These are phyloP conservation scores for Emericellopsis atlantica DNA, from an alignment of 2,329 filamentous ascomycete species.

Conservation along the genomic window DNA sequence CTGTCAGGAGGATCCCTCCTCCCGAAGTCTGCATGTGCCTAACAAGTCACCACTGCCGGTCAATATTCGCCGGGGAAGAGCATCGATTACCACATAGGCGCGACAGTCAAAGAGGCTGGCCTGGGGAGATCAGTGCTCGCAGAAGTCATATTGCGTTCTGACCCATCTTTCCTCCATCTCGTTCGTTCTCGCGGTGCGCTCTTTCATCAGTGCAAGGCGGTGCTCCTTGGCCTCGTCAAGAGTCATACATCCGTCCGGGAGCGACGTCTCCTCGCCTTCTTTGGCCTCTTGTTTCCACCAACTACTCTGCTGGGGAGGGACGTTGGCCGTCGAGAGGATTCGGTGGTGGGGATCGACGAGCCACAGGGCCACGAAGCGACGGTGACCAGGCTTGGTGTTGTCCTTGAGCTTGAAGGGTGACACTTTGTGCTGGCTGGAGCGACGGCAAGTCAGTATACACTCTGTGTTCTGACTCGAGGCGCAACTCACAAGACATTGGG, in stretches of 20 bases:
- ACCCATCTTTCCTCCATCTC: not conserved
- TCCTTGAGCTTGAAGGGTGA: conserved; percentile 32
- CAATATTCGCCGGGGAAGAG: too few relatives aligned
- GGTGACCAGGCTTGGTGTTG: conserved; percentile 31
- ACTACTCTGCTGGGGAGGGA: conserved; percentile 21
- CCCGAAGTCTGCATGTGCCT: too few relatives aligned
- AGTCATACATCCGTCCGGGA: not conserved
- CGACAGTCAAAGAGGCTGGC: conserved; percentile 12
- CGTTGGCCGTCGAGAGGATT: conserved; percentile 18
- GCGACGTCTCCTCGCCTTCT: too few relatives aligned
- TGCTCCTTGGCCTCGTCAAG: conserved; percentile 3
- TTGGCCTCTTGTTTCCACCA: too few relatives aligned
- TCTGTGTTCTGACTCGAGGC: not conserved
- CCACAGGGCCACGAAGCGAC: conserved; percentile 38
- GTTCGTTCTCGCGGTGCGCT: not conserved
- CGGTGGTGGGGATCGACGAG: conserved; percentile 35
- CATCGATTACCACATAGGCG: too few relatives aligned
- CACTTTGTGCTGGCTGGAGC: conserved; percentile 26
- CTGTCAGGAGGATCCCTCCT: too few relatives aligned
- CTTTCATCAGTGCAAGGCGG: conserved; percentile 2
- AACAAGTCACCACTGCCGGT: too few relatives aligned
- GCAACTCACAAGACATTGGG: conserved; percentile 2
- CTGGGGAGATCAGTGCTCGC: conserved; percentile 13
- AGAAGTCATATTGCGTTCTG: not conserved
- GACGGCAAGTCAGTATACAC: not conserved